Percentiles rank a stretch among this genome's conserved stretches.
These are phyloP conservation scores for Oryza brachyantha DNA, from an alignment of 176 grass and related monocot species.

Conservation along the genomic window DNA sequence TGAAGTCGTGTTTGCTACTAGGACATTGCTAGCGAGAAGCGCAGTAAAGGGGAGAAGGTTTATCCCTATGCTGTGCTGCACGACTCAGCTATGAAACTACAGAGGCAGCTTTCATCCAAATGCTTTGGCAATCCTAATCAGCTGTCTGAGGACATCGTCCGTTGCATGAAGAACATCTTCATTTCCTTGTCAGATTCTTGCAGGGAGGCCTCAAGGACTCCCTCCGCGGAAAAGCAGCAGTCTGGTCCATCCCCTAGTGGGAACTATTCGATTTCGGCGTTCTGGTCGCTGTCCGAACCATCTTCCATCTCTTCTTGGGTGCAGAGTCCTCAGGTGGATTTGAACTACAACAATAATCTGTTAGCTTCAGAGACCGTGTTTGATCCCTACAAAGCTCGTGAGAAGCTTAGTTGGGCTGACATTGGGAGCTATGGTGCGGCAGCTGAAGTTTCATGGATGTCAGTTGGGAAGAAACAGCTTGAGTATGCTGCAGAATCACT, in stretches of 20 bases:
- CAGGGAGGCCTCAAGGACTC: conserved; percentile 29
- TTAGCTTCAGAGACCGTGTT: conserved; percentile 69
- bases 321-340: conserved; percentile 76
- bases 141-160: conserved; percentile 79
- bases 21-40: conserved; percentile 22
- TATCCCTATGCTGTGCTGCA: conserved; percentile 6
- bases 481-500: conserved; percentile 82
- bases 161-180: conserved; percentile 92
- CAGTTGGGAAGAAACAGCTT: conserved; percentile 86
- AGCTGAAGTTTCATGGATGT: conserved; percentile 93
- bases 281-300: conserved; percentile 63
- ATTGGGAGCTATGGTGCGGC: conserved; percentile 71
- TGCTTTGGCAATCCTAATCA: conserved; percentile 59
- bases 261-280: conserved; percentile 66
- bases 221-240: conserved; percentile 31
- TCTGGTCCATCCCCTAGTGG: conserved; percentile 55
- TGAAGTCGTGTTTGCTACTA: conserved; percentile 29
- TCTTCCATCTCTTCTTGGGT: conserved; percentile 63
- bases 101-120: conserved; percentile 48
- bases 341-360: conserved; percentile 55
- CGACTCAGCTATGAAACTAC: conserved; percentile 35
- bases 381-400: conserved; percentile 71
- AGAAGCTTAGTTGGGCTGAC: conserved; percentile 91
- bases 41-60: conserved; percentile 11
- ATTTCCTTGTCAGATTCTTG: conserved; percentile 73